Conservation (phyloP, 192 early-diverging fungal genomes). For the Dimargaris xerosporica region DNA sequence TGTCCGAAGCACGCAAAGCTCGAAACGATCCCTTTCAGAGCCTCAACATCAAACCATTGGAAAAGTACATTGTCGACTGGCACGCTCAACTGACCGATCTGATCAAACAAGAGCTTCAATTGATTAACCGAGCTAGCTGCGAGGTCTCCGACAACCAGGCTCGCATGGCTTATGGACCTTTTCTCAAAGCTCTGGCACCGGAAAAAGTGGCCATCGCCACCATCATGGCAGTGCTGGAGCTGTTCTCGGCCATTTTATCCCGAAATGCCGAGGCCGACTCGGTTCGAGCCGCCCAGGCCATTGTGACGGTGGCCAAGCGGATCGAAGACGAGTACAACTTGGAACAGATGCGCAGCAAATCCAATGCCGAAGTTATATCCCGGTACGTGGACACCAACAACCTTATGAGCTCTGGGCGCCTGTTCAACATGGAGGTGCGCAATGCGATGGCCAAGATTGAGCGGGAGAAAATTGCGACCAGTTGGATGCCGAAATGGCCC, state of each 20-base stretch:
- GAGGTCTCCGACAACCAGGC: conserved; percentile 27
- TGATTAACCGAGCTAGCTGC: conserved; percentile 18
- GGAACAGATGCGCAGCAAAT: conserved; percentile 52
- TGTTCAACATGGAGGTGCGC: conserved; percentile 70
- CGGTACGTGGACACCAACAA: conserved; percentile 39
- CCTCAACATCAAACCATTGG: conserved; percentile 34
- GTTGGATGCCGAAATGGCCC: conserved; percentile 61
- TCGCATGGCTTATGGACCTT: conserved; percentile 38
- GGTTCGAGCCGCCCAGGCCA: conserved; percentile 37
- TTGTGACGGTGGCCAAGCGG: conserved; percentile 50
- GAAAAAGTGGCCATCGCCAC: conserved; percentile 70
- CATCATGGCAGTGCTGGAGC: conserved; percentile 31
- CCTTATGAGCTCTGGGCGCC: conserved; percentile 54
- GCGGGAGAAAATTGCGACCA: conserved; percentile 25
- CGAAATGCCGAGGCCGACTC: conserved; percentile 26
- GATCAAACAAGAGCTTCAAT: conserved; percentile 52
- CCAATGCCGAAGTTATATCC: conserved; percentile 38
- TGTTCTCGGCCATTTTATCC: neutral
- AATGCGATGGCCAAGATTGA: conserved; percentile 45
- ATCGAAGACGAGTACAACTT: conserved; percentile 75
- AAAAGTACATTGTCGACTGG: conserved; percentile 53
- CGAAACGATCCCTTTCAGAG: conserved; percentile 39
- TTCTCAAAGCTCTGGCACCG: conserved; percentile 43
- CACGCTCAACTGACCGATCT: conserved; percentile 46
- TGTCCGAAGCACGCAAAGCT: conserved; percentile 35